Conservation (phyloP, 1,284 basidiomycete species). For the Butyriboletus regius region DNA sequence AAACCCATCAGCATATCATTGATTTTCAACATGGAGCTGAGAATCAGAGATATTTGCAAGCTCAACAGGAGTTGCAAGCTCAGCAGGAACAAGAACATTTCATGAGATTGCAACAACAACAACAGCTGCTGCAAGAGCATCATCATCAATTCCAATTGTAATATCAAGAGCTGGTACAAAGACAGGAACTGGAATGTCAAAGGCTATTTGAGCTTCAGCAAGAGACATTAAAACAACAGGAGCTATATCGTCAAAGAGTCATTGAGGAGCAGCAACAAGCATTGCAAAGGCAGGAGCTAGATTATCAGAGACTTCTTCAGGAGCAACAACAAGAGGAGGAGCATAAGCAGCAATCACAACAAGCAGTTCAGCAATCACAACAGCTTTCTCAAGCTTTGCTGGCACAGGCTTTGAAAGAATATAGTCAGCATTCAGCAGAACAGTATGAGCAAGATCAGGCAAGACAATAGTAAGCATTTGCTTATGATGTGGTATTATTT, state of each 20-base stretch:
- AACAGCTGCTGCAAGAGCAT: no score
- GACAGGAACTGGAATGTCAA: no score
- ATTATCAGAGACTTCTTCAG: background rate
- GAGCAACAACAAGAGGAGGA: background rate
- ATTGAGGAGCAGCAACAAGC: background rate
- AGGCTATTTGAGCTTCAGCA: background rate
- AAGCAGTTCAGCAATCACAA: background rate
- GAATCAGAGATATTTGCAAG: no score
- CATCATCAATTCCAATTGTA: no score
- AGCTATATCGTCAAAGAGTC: background rate
- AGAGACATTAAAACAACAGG: background rate
- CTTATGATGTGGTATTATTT: no score
- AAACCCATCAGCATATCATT: no score
- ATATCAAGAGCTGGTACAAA: no score
- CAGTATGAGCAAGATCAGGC: background rate
- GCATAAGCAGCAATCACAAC: background rate
- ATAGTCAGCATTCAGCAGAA: background rate
- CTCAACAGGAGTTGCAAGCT: no score
- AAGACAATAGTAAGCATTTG: background rate
- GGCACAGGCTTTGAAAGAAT: background rate
- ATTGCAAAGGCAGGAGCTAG: background rate
- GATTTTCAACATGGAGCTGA: no score
- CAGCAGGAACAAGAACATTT: no score
- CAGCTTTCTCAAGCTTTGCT: background rate
- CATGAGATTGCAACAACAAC: no score